Conservation (phyloP, 768 basidiomycete genomes). For the Leccinum broughii region DNA sequence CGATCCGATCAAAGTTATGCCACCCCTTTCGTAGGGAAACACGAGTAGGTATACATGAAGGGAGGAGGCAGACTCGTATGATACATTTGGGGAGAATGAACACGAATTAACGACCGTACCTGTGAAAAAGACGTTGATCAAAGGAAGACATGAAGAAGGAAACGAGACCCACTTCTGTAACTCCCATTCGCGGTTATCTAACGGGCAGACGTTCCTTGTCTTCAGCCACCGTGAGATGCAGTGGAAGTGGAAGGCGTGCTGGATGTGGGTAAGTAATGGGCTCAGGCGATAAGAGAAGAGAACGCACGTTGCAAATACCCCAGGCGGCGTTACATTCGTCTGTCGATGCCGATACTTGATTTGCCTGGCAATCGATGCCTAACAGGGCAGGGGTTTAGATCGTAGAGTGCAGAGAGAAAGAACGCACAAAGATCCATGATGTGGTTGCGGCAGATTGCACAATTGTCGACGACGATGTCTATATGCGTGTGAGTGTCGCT, state of each 20-base stretch:
- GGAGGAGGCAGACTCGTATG: slow-evolving; percentile 12
- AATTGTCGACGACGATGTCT: slow-evolving; percentile 99
- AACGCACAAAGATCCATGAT: slow-evolving; percentile 98
- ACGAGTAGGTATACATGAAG: slow-evolving; percentile 16
- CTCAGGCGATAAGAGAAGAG: background rate
- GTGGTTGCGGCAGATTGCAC: slow-evolving; percentile 99
- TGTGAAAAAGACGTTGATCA: slow-evolving; percentile 14
- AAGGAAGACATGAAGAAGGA: background rate
- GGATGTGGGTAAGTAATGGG: slow-evolving; percentile 6
- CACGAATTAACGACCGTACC: slow-evolving; percentile 42
- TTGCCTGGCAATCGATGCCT: slow-evolving; percentile 99
- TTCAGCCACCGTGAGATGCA: slow-evolving; percentile 99
- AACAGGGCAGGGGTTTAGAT: slow-evolving; percentile 9
- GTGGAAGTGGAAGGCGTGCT: slow-evolving; percentile 99
- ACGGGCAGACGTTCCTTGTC: slow-evolving; percentile 92
- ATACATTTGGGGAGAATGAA: slow-evolving; percentile 17
- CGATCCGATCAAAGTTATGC: background rate
- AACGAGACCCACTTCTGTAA: slow-evolving; percentile 79
- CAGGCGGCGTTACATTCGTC: slow-evolving; percentile 98
- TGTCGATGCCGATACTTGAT: slow-evolving; percentile 94
- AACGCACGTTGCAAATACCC: slow-evolving; percentile 92
- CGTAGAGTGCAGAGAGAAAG: background rate
- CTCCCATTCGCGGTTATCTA: slow-evolving; percentile 97
- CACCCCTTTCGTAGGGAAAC: background rate
- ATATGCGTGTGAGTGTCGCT: slow-evolving; percentile 14